Percentiles rank a stretch among this genome's conserved stretches.
Evolutionary conservation across 768 basidiomycete species (phyloP).

Genomic region (Plicaturopsis crispa): DNA sequence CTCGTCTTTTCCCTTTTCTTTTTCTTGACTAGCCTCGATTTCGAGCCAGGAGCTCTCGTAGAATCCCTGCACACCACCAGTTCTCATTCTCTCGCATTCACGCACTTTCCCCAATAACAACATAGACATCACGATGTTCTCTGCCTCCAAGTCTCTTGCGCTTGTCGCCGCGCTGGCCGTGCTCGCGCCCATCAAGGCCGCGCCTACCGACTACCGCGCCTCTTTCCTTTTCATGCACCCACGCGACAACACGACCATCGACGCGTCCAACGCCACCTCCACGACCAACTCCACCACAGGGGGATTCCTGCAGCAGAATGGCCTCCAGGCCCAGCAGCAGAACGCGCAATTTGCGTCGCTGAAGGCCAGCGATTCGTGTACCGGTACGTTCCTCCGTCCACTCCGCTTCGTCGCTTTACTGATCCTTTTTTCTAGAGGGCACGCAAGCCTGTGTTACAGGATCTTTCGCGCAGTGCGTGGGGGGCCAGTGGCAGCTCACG

Average conservation of each 20-base stretch:
- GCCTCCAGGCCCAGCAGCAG: slow-evolving; percentile 26
- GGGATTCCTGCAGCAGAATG: slow-evolving; percentile 22
- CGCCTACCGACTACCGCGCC: slow-evolving; percentile 17
- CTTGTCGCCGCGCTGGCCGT: slow-evolving; percentile 13
- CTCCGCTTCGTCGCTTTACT: no score
- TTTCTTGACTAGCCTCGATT: background rate
- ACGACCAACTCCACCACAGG: slow-evolving; percentile 10
- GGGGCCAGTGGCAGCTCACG: slow-evolving; percentile 21
- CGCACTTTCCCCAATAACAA: slow-evolving; percentile 10
- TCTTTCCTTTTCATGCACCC: no score
- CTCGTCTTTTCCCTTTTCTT: background rate
- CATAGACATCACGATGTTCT: slow-evolving; percentile 7
- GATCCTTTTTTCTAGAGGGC: slow-evolving; percentile 17
- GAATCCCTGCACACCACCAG: slow-evolving; percentile 10
- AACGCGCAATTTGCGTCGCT: slow-evolving; percentile 26
- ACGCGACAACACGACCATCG: no score
- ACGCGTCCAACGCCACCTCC: no score
- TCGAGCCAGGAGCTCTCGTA: slow-evolving; percentile 1
- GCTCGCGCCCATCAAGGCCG: slow-evolving; percentile 25
- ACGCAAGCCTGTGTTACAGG: slow-evolving; percentile 25
- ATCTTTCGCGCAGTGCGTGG: slow-evolving; percentile 29
- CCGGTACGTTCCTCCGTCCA: slow-evolving; percentile 12
- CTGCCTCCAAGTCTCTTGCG: slow-evolving; percentile 7
- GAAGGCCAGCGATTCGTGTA: slow-evolving; percentile 19
- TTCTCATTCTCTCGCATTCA: slow-evolving; percentile 10